These are phyloP conservation scores for Candida smagusa DNA, from an alignment of 1,139 yeast genomes.

Conservation along the genomic window DNA sequence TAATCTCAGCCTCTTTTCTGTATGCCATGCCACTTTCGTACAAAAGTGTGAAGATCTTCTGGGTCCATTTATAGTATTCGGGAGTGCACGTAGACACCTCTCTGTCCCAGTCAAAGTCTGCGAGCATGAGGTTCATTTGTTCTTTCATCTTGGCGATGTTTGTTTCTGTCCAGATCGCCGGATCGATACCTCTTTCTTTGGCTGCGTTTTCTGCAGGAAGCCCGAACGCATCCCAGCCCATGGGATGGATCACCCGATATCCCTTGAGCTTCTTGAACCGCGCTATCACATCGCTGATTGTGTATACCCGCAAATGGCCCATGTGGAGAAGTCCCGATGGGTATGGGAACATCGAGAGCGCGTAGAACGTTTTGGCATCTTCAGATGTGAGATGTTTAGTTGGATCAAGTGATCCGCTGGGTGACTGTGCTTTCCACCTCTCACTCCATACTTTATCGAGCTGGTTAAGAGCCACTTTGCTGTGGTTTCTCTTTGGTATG, in stretches of 20 bases:
- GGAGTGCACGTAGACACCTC: conserved; percentile 87
- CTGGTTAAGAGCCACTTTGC: conserved; percentile 14
- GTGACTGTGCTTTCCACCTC: conserved; percentile 46
- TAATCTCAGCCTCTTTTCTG: conserved; percentile 80
- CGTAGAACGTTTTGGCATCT: conserved; percentile 49
- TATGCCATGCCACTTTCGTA: conserved; percentile 79
- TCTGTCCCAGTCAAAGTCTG: conserved; percentile 91
- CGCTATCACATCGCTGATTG: conserved; percentile 81
- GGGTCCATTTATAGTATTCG: conserved; percentile 91
- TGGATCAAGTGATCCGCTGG: conserved; percentile 43
- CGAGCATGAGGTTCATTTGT: conserved; percentile 75
- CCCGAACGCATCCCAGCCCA: conserved; percentile 99
- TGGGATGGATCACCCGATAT: conserved; percentile 80
- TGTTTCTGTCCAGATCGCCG: conserved; percentile 74
- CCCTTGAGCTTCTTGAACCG: conserved; percentile 78
- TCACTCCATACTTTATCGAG: conserved; percentile 52
- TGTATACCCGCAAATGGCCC: conserved; percentile 91
- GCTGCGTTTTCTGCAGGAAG: conserved; percentile 99
- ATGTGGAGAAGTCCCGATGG: conserved; percentile 91
- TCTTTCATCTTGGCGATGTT: conserved; percentile 81
- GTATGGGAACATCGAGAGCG: conserved; percentile 90
- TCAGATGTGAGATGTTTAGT: conserved; percentile 26
- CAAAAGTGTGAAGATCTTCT: conserved; percentile 71
- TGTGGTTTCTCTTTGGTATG: background rate
- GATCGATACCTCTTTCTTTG: conserved; percentile 74